phyloP scores from a whole-genome alignment of 208 protist species.

The Paratrypanosoma confusum region DNA sequence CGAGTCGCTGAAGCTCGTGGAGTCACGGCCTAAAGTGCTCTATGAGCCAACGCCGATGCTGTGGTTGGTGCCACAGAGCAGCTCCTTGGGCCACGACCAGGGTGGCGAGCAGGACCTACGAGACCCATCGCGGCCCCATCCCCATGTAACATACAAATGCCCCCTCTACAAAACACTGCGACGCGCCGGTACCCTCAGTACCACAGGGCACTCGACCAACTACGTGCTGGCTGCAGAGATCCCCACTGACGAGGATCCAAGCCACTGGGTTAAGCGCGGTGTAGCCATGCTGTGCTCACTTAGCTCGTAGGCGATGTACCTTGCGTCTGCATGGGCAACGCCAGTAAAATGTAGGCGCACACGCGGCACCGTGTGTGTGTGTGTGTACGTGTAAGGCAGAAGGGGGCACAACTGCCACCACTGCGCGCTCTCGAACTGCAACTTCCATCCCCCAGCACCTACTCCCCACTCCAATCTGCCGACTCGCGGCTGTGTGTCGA shows the following conservation, averaged over 20 bases:
- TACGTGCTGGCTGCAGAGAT: conserved; percentile 93
- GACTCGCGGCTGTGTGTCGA: too few relatives aligned
- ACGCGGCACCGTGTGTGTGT: too few relatives aligned
- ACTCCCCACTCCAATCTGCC: too few relatives aligned
- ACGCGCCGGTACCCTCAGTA: conserved; percentile 91
- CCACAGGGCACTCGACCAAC: conserved; percentile 98
- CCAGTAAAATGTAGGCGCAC: too few relatives aligned
- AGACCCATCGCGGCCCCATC: too few relatives aligned
- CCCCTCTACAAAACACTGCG: conserved; percentile 94
- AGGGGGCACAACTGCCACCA: too few relatives aligned
- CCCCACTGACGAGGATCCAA: conserved; percentile 65
- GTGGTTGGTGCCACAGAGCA: conserved; percentile 84
- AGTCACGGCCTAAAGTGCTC: conserved; percentile 90
- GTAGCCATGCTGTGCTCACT: conserved; percentile 82
- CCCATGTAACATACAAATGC: conserved; percentile 78
- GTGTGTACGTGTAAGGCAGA: too few relatives aligned
- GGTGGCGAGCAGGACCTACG: too few relatives aligned
- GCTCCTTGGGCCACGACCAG: conserved; percentile 51
- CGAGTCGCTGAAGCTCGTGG: conserved; percentile 47
- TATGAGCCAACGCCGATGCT: conserved; percentile 89
- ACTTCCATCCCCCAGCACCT: too few relatives aligned
- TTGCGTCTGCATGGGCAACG: too few relatives aligned
- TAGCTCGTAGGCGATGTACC: conserved; percentile 39
- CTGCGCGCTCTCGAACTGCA: too few relatives aligned
- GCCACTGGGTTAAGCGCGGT: conserved; percentile 94